Base-by-base conservation (phyloP, 768 basidiomycete species). In the Xanthoconium purpureum region DNA sequence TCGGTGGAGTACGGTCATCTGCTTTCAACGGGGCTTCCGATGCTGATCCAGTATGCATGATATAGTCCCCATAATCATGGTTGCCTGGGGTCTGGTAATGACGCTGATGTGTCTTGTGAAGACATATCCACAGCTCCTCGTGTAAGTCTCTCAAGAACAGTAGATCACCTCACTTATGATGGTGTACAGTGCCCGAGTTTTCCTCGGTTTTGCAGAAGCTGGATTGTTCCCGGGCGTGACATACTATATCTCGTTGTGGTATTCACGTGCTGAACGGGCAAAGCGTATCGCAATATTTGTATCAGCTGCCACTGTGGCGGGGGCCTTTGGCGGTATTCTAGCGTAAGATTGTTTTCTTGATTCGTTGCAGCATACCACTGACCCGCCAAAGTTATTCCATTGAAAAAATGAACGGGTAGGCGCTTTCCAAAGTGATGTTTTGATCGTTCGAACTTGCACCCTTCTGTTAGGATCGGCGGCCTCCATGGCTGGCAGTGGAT, bases 391-490 rank as follows among this genome's bases (percentile, higher is more conserved):
- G 50, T 20, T 51, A 51, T 12, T 2, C 20, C 10, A 51, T 51
- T n/a, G 40, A 42, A 51, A 51, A 43, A n/a, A 51, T 51, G 50
- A 32, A 51, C 5, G 50, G 40, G 50, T 51, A 18, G 3, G 50
- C 12, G 20, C 3, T 7, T 10, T 38, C 2, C 11, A 15, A 8
- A 15, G 15, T 28, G 30, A 36, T 15, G 12, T 11, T 35, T 29
- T 7, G 18, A n/a, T 17, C 5, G 4, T 17, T 37, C 6, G 5
- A 29, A 3, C 4, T 29, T 29, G 15, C 13, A 5, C 29, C 14
- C 11, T 7, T 17, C 11, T 29, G 14, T 4, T 18, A 38, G 48
- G 48, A 17, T 47, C 11, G 45, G 45, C 18, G 45, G 45, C 10
- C 32, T 47, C 28, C 45, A 32, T 47, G 17, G 45, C 9, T 45